Evolutionary conservation across 352 stramenopile genomes (phyloP).

Genomic region (Phytophthora ramorum): DNA sequence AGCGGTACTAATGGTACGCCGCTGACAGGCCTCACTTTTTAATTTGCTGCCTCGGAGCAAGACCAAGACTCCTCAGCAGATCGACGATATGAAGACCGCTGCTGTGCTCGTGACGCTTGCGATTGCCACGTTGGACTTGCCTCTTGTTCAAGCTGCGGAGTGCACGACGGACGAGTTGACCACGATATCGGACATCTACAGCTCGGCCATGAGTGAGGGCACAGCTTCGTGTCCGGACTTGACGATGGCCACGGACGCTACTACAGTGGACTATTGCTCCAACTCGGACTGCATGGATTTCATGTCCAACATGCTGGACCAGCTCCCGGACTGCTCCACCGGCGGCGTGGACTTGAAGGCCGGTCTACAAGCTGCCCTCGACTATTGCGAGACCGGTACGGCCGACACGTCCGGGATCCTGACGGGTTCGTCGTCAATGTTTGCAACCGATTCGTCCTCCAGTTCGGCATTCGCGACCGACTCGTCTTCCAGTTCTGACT

Average conservation of each 20-base stretch:
- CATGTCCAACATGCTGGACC: constrained; percentile 16
- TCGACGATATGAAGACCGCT: constrained; percentile 18
- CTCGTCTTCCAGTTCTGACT: constrained; percentile 11
- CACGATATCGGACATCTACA: constrained; percentile 24
- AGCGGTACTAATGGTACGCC: too few species aligned
- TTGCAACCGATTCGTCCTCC: not conserved
- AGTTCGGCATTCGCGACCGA: not conserved
- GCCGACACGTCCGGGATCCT: constrained; percentile 16
- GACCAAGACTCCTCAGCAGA: not conserved
- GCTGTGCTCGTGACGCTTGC: not conserved
- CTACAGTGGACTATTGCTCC: constrained; percentile 19
- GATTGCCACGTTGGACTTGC: not conserved
- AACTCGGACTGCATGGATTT: constrained; percentile 22
- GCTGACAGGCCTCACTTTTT: constrained; percentile 4
- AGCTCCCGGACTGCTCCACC: constrained; percentile 35
- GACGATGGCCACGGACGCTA: constrained; percentile 10
- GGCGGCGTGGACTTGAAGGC: constrained; percentile 33
- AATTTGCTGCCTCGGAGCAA: constrained; percentile 7
- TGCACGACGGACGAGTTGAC: constrained; percentile 30
- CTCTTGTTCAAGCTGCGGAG: constrained; percentile 3
- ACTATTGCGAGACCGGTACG: constrained; percentile 24
- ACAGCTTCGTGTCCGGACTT: constrained; percentile 17
- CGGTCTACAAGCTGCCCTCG: constrained; percentile 15
- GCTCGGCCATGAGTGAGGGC: constrained; percentile 13
- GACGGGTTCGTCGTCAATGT: not conserved